Conservation (phyloP, 176 grass and related monocot genomes). For the Coix lacrymajobi region DNA sequence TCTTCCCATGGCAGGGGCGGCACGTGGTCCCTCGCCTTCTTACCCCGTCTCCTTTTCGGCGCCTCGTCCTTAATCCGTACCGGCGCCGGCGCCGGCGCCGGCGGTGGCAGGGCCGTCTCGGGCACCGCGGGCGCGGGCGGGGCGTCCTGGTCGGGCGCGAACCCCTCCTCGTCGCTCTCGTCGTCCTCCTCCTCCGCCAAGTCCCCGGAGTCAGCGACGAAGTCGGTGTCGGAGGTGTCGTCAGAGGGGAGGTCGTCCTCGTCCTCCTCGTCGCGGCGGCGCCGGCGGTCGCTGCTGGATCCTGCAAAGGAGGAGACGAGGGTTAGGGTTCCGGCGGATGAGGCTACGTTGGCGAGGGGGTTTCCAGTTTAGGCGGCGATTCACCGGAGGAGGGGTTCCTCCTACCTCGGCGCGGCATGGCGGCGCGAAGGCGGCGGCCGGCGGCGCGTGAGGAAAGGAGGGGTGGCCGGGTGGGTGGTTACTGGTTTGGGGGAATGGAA, state of each 20-base stretch:
- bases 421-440: slow-evolving; percentile 21
- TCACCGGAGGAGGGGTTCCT: slow-evolving; percentile 2
- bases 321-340: not conserved
- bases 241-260: slow-evolving; percentile 22
- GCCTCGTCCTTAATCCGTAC: not conserved
- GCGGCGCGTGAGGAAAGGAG: slow-evolving; percentile 1
- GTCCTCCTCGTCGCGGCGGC: slow-evolving; percentile 9
- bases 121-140: not conserved
- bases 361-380: not conserved
- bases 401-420: slow-evolving; percentile 18
- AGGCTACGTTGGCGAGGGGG: not conserved
- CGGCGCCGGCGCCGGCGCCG: not conserved
- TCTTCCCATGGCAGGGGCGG: slow-evolving; percentile 50
- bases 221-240: slow-evolving; percentile 38
- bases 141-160: slow-evolving; percentile 16
- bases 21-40: not conserved
- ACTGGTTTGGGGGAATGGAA: not conserved
- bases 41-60: not conserved
- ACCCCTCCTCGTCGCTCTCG: slow-evolving; percentile 13
- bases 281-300: slow-evolving; percentile 11
- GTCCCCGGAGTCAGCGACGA: slow-evolving; percentile 12
- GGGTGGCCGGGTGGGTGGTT: not conserved
- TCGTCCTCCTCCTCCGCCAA: slow-evolving; percentile 5
- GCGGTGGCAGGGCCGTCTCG: not conserved
- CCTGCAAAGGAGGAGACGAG: slow-evolving; percentile 2